These are phyloP conservation scores for Schrenkiella parvula DNA, from an alignment of 345 rosid genomes.

Conservation along the genomic window DNA sequence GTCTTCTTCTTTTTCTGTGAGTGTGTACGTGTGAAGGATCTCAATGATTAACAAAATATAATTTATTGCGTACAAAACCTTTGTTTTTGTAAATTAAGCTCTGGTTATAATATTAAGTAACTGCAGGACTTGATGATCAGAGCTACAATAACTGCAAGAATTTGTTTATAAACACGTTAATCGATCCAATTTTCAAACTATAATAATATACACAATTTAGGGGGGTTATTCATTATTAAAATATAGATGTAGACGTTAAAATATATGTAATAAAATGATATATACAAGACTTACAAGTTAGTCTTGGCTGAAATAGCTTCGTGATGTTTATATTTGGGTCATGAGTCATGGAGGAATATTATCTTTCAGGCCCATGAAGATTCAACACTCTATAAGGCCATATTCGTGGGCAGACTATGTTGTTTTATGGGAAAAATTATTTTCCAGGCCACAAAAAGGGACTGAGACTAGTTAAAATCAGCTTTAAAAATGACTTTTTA, in stretches of 20 bases:
- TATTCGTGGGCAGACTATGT: neutral
- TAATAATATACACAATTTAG: too few relatives aligned
- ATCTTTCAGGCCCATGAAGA: neutral
- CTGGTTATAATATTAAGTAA: neutral
- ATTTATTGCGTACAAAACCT: neutral
- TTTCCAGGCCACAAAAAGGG: too few relatives aligned
- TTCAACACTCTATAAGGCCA: neutral
- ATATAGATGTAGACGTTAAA: too few relatives aligned
- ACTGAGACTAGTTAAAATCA: too few relatives aligned
- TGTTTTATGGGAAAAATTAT: too few relatives aligned
- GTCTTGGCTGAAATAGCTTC: neutral
- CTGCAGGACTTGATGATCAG: neutral
- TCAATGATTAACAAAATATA: neutral
- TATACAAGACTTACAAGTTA: too few relatives aligned
- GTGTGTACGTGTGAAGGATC: constrained; percentile 12
- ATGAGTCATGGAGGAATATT: neutral
- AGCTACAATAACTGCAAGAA: too few relatives aligned
- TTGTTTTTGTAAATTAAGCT: neutral
- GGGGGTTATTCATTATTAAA: too few relatives aligned
- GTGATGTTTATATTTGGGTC: neutral
- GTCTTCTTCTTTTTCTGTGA: neutral
- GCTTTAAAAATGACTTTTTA: too few relatives aligned
- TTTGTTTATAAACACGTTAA: too few relatives aligned
- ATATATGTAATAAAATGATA: too few relatives aligned
- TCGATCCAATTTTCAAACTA: too few relatives aligned